phyloP scores from a whole-genome alignment of 768 basidiomycete genomes.

The Boletus reticulatus region DNA sequence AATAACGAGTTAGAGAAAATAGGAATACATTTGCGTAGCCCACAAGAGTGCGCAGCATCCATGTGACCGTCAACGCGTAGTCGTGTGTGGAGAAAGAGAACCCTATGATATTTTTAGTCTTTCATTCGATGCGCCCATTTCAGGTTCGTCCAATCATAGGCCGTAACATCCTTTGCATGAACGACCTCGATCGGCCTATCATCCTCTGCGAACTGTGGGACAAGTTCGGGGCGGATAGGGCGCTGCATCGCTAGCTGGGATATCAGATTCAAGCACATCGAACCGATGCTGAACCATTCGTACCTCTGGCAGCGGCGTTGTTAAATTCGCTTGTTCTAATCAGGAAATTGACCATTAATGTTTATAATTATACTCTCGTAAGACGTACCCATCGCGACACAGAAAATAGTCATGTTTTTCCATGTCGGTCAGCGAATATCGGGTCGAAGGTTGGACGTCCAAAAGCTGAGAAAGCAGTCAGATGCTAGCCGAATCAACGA shows the following conservation, averaged over 20 bases:
- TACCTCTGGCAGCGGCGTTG: constrained; percentile 20
- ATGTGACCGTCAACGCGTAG: constrained; percentile 3
- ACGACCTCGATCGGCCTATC: constrained; percentile 2
- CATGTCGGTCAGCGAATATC: constrained; percentile 20
- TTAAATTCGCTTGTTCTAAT: constrained; percentile 25
- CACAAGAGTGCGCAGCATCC: neutral
- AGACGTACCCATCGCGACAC: constrained; percentile 19
- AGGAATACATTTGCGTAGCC: constrained; percentile 18
- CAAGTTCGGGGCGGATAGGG: constrained; percentile 19
- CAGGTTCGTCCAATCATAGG: constrained; percentile 21
- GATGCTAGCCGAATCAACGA: neutral
- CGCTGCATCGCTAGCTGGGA: constrained; percentile 12
- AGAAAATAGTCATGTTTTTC: constrained; percentile 27
- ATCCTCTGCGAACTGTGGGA: constrained; percentile 7
- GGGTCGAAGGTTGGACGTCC: constrained; percentile 4
- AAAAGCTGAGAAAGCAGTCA: constrained; percentile 19
- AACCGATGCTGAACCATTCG: neutral
- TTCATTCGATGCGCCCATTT: constrained; percentile 3
- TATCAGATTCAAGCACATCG: constrained; percentile 10
- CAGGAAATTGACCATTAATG: constrained; percentile 2
- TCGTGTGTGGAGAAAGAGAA: constrained; percentile 2
- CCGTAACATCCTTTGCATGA: constrained; percentile 6
- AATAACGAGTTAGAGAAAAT: constrained; percentile 19
- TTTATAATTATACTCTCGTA: neutral
- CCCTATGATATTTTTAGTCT: constrained; percentile 8